Conservation (phyloP, 192 early-diverging fungal genomes). For the Paraglomus brasilianum region DNA sequence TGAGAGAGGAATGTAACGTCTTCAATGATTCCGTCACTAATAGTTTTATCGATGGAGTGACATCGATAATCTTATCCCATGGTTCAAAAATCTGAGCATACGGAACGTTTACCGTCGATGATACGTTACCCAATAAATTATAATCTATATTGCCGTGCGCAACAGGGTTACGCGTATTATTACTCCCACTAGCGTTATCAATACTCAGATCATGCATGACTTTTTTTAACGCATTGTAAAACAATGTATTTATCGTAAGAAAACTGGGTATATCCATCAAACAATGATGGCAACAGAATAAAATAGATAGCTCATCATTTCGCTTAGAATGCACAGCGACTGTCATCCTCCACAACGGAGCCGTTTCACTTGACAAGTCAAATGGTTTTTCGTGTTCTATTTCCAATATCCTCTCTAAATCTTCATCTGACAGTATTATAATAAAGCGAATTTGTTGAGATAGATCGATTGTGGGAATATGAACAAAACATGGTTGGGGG, state of each 20-base stretch:
- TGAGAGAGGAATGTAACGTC: background rate
- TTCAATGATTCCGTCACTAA: background rate
- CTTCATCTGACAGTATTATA: background rate
- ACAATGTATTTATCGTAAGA: background rate
- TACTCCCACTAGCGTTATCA: too few species aligned
- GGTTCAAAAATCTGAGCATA: background rate
- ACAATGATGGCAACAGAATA: conserved; percentile 5
- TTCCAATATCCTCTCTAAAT: conserved; percentile 3
- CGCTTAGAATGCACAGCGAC: background rate
- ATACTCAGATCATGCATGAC: too few species aligned
- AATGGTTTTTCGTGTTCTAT: conserved; percentile 3
- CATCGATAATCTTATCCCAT: background rate
- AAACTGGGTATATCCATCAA: background rate
- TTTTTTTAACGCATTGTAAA: background rate
- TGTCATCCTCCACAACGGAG: conserved; percentile 7
- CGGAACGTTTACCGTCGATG: background rate
- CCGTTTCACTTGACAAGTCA: background rate
- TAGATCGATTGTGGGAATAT: background rate
- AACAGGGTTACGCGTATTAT: too few species aligned
- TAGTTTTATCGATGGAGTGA: background rate
- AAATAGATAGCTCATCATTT: background rate
- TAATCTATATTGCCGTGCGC: too few species aligned
- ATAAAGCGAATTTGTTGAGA: background rate
- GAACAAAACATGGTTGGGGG: background rate
- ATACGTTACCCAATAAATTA: too few species aligned